Evolutionary conservation across 2,329 filamentous ascomycete genomes (phyloP).

Genomic region (Coniochaeta hoffmannii): DNA sequence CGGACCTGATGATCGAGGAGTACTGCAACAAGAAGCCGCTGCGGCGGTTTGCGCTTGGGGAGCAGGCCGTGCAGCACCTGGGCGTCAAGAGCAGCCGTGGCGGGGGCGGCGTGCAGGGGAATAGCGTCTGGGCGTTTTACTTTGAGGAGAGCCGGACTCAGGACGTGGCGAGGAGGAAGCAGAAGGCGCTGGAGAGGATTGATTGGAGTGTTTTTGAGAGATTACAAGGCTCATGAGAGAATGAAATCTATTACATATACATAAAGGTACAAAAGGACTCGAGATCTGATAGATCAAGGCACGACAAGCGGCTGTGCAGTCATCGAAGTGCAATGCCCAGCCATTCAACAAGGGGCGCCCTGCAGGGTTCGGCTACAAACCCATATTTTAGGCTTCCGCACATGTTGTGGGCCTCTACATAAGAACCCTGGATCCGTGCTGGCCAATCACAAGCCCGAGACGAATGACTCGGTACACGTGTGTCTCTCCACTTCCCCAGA

Average conservation of each 20-base stretch:
- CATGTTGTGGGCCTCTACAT: not conserved
- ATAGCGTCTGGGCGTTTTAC: conserved; percentile 11
- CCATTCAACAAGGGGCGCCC: not conserved
- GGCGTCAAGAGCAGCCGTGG: conserved; percentile 10
- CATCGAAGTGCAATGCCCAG: too few relatives aligned
- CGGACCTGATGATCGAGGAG: conserved; percentile 11
- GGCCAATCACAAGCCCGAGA: too few relatives aligned
- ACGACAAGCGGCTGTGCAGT: too few relatives aligned
- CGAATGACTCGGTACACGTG: too few relatives aligned
- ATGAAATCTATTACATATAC: not conserved
- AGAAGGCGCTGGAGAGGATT: conserved; percentile 5
- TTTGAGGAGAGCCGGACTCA: conserved; percentile 8
- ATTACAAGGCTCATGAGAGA: not conserved
- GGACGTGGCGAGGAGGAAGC: conserved; percentile 6
- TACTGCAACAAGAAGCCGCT: conserved; percentile 5
- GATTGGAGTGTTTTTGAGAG: conserved; percentile 9
- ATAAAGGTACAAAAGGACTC: too few relatives aligned
- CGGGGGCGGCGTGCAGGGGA: not conserved
- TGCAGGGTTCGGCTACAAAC: not conserved
- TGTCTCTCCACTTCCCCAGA: too few relatives aligned
- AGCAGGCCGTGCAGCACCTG: conserved; percentile 12
- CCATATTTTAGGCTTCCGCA: not conserved
- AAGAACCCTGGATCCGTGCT: too few relatives aligned
- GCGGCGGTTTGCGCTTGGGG: conserved; percentile 9
- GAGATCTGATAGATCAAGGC: too few relatives aligned